These are phyloP conservation scores for Tetrastigma voinierianum DNA, from an alignment of 164 flowering plant species.

Conservation along the genomic window DNA sequence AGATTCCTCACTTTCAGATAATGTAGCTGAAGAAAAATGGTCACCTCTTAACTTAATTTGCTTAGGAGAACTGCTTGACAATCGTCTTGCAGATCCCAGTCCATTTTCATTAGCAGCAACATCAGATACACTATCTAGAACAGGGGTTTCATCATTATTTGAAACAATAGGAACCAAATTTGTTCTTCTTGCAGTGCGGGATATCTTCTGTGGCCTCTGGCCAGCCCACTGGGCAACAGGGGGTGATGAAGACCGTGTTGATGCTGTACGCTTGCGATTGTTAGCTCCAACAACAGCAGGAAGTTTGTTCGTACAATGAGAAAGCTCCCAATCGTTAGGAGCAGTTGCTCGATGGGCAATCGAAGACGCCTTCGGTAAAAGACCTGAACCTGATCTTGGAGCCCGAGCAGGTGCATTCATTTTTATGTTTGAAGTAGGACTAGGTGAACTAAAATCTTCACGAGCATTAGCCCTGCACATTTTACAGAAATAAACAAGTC, in stretches of 20 bases:
- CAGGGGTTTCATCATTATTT: conserved; percentile 54
- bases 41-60: conserved; percentile 64
- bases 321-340: conserved; percentile 70
- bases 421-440: conserved; percentile 63
- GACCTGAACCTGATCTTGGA: conserved; percentile 65
- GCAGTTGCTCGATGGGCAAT: conserved; percentile 42
- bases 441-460: conserved; percentile 58
- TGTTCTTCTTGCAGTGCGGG: conserved; percentile 76
- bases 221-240: conserved; percentile 79
- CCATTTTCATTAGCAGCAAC: conserved; percentile 47
- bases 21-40: conserved; percentile 48
- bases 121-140: conserved; percentile 46
- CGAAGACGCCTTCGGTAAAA: conserved; percentile 54
- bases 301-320: conserved; percentile 54
- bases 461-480: conserved; percentile 50
- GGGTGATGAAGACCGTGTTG: conserved; percentile 74
- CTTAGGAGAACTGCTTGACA: conserved; percentile 47
- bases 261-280: conserved; percentile 65
- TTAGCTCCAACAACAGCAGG: conserved; percentile 46
- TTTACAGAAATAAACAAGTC: not conserved
- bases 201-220: conserved; percentile 82
- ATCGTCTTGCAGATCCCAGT: conserved; percentile 40
- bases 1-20: conserved; percentile 91
- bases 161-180: conserved; percentile 61
- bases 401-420: conserved; percentile 56